Conservation (phyloP, 1,139 yeast species). For the Hanseniaspora gamundiae region DNA sequence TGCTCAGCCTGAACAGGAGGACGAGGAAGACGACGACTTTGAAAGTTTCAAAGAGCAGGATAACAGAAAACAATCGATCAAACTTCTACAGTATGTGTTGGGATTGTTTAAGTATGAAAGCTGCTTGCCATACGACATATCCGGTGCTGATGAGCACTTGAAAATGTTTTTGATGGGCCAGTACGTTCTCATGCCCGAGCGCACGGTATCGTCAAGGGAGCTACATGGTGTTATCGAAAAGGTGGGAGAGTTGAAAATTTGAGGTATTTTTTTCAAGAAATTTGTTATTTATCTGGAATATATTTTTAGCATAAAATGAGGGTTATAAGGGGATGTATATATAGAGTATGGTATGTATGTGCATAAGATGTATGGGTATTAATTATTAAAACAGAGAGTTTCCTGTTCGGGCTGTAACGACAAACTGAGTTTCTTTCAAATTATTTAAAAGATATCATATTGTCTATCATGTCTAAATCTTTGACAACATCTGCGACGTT, state of each 20-base stretch:
- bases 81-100: background rate
- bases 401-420: no score
- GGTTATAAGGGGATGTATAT: no score
- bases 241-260: background rate
- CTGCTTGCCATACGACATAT: background rate
- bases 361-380: no score
- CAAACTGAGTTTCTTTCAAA: background rate
- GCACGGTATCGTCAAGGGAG: background rate
- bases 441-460: background rate
- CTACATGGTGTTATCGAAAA: background rate
- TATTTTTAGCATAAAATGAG: no score
- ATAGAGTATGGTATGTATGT: no score
- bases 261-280: background rate
- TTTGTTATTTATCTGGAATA: no score
- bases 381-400: no score
- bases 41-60: conserved; percentile 5
- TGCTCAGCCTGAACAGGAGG: conserved; percentile 15
- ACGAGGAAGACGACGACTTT: conserved; percentile 9
- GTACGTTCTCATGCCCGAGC: background rate
- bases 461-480: background rate
- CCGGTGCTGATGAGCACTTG: background rate
- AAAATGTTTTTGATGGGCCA: background rate
- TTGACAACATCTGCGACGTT: background rate
- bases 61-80: background rate
- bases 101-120: background rate